Conservation (phyloP, 2,329 filamentous ascomycete species). For the Trichoderma breve region DNA sequence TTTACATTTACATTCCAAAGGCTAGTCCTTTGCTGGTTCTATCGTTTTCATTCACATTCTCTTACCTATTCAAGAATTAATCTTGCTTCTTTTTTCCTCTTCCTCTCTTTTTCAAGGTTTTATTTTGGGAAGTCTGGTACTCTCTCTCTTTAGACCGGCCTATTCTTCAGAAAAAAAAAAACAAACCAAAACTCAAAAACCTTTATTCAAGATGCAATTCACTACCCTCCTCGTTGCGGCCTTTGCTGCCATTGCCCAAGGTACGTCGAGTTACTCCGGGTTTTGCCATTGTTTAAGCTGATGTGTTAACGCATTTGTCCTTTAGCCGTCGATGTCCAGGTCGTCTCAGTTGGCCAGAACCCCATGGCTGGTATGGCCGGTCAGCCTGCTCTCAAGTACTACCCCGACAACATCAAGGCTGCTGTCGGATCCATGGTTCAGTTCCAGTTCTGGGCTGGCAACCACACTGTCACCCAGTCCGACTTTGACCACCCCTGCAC, state of each 20-base stretch:
- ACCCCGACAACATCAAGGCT: constrained; percentile 63
- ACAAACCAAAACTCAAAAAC: background rate
- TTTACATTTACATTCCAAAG: constrained; percentile 26
- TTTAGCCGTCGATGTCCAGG: constrained; percentile 51
- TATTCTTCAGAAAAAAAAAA: constrained; percentile 24
- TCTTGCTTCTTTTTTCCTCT: constrained; percentile 27
- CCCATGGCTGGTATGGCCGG: constrained; percentile 52
- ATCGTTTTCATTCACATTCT: constrained; percentile 26
- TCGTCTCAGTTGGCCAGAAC: constrained; percentile 61
- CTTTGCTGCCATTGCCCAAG: constrained; percentile 47
- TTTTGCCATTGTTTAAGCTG: background rate
- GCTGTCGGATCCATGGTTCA: constrained; percentile 62
- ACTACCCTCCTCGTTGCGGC: constrained; percentile 46
- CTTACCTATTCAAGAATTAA: constrained; percentile 11
- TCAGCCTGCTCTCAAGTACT: constrained; percentile 55
- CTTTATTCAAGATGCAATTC: constrained; percentile 51
- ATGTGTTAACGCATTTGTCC: background rate
- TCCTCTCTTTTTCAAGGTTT: constrained; percentile 25
- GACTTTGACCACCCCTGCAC: constrained; percentile 69
- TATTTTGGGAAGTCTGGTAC: constrained; percentile 22
- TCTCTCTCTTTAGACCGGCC: constrained; percentile 22
- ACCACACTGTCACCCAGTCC: constrained; percentile 79
- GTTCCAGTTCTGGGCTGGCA: constrained; percentile 65
- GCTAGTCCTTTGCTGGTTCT: constrained; percentile 35
- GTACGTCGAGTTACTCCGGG: constrained; percentile 32